Base-by-base conservation (phyloP, 257 asterid species). In the Solanum pinnatisectum region DNA sequence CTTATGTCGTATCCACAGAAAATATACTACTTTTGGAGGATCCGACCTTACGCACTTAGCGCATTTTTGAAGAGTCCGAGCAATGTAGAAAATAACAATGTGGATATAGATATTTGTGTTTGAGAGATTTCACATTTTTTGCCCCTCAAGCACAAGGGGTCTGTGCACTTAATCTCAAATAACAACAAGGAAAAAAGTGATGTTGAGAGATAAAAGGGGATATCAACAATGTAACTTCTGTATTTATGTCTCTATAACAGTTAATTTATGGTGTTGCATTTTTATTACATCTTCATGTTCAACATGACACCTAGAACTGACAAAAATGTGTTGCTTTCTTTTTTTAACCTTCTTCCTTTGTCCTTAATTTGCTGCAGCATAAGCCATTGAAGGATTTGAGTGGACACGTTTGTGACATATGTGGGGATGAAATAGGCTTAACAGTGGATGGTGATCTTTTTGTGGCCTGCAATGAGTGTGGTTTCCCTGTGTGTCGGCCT, bases 331-430 rank as follows among this genome's bases (percentile, higher is more conserved):
- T 35, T 56, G 42, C 73, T 63, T 23, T 5, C 8, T 8, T 23
- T 73, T 25, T 33, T 13, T 81, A 3, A 30, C 81, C 44, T 27
- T 5, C 46, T 13, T 86, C 20, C 22, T 16, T 36, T 56, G 87
- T 85, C 46, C 82, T 15, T 30, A 4, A 73, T 77, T 30, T 39
- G 68, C 20, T 94, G 94, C 98, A 96, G 99, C 99, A 90, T 7
- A 96, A 96, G 92, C 91, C 98, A 39, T 56, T 95, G 96, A 96
- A 95, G 89, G 98, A 95, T 91, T 91, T 95, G 91, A 96, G 92
- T 74, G 99, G 99, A 36, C 99, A 96, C 93, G 98, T 92, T 23
- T 96, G 99, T 90, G 99, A 96, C 91, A 96, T 95, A 90, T 96
- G 99, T 87, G 98, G 98, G 5, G 99, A 96, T 89, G 96, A 93